Conservation (phyloP, 2,329 filamentous ascomycete species). For the Fusarium sp. region DNA sequence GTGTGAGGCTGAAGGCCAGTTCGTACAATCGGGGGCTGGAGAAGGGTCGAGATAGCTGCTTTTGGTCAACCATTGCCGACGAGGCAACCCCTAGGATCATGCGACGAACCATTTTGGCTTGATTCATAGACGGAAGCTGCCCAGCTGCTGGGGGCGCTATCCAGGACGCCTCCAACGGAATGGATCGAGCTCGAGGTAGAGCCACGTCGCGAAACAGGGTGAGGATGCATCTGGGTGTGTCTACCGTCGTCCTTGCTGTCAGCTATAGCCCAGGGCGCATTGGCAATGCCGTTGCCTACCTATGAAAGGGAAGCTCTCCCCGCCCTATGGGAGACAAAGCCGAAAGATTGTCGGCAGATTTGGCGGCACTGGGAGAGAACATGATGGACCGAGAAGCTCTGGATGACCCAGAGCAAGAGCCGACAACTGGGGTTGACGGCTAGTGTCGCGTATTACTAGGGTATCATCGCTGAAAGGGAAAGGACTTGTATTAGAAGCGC, state of each 20-base stretch:
- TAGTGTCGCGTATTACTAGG: slow-evolving; percentile 57
- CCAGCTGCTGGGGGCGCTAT: slow-evolving; percentile 74
- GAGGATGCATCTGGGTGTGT: slow-evolving; percentile 63
- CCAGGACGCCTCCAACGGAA: slow-evolving; percentile 88
- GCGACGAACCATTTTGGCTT: slow-evolving; percentile 82
- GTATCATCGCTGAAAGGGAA: slow-evolving; percentile 63
- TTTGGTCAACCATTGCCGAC: slow-evolving; percentile 30
- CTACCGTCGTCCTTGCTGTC: slow-evolving; percentile 52
- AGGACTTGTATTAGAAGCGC: slow-evolving; percentile 36
- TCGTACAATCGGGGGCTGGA: slow-evolving; percentile 90
- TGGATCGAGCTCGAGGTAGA: slow-evolving; percentile 91
- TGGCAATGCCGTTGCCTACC: slow-evolving; percentile 56
- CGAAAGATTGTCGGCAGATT: slow-evolving; percentile 77
- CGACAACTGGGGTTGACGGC: slow-evolving; percentile 56
- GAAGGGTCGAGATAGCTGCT: slow-evolving; percentile 90
- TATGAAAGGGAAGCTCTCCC: slow-evolving; percentile 73
- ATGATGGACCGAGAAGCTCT: slow-evolving; percentile 60
- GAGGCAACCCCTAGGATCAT: neutral
- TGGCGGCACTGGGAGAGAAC: slow-evolving; percentile 73
- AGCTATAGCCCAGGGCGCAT: slow-evolving; percentile 23
- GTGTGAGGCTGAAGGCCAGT: slow-evolving; percentile 89
- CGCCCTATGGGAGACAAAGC: slow-evolving; percentile 66
- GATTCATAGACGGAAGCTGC: slow-evolving; percentile 75
- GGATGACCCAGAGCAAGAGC: slow-evolving; percentile 45
- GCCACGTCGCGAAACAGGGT: slow-evolving; percentile 74